Conservation (phyloP, 1,139 yeast species). For the Blastobotrys serpentis region DNA sequence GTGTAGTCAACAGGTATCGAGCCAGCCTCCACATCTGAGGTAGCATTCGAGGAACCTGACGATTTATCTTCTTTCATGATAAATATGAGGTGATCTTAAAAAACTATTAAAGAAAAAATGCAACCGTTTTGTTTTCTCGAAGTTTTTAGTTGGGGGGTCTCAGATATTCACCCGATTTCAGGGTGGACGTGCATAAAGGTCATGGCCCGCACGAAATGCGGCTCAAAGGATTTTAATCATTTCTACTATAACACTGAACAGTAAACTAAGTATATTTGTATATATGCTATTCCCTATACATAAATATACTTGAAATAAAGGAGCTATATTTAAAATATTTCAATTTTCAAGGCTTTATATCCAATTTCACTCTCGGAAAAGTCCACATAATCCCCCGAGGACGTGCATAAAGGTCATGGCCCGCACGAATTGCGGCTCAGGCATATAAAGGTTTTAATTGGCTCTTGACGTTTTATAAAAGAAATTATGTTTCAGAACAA, state of each 20-base stretch:
- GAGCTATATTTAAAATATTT: too few species aligned
- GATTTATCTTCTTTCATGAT: not conserved
- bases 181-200: slow-evolving; percentile 6
- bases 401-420: slow-evolving; percentile 9
- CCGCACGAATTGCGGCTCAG: slow-evolving; percentile 10
- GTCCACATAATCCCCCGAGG: not conserved
- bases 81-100: not conserved
- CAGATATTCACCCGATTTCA: not conserved
- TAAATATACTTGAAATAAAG: too few species aligned
- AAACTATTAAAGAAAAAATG: not conserved
- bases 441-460: too few species aligned
- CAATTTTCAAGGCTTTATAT: too few species aligned
- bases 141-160: not conserved
- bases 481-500: too few species aligned
- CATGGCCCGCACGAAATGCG: slow-evolving; percentile 11
- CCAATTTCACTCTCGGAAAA: too few species aligned
- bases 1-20: not conserved
- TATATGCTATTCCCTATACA: too few species aligned
- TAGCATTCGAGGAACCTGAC: not conserved
- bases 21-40: slow-evolving; percentile 2
- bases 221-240: too few species aligned
- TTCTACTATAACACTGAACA: too few species aligned
- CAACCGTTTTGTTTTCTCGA: not conserved
- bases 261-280: too few species aligned
- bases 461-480: too few species aligned